These are phyloP conservation scores for Sugiyamaella novakii DNA, from an alignment of 1,139 yeast species.

Conservation along the genomic window DNA sequence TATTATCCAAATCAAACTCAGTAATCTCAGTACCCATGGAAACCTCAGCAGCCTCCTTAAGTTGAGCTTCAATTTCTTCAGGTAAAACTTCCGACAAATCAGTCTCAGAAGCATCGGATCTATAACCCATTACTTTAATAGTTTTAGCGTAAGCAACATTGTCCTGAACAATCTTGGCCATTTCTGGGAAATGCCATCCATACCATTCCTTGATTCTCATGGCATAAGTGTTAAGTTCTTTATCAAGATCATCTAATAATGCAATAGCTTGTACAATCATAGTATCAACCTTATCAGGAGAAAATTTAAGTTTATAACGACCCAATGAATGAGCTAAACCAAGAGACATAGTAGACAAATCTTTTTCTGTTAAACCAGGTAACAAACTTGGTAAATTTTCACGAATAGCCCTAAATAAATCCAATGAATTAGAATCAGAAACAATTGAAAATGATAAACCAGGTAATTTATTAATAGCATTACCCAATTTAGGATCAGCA, in stretches of 20 bases:
- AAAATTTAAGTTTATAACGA: slow-evolving; percentile 94
- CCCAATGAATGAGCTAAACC: slow-evolving; percentile 95
- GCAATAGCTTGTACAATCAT: slow-evolving; percentile 99
- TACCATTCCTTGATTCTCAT: slow-evolving; percentile 99
- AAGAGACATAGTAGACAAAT: slow-evolving; percentile 89
- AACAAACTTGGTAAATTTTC: slow-evolving; percentile 90
- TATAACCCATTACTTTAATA: slow-evolving; percentile 89
- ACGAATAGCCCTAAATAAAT: slow-evolving; percentile 91
- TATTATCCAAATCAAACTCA: slow-evolving; percentile 81
- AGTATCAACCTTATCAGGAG: slow-evolving; percentile 97
- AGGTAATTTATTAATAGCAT: slow-evolving; percentile 85
- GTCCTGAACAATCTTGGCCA: slow-evolving; percentile 95
- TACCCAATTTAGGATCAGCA: slow-evolving; percentile 93
- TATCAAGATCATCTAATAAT: slow-evolving; percentile 91
- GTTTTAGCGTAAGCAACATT: slow-evolving; percentile 79
- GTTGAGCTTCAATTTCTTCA: slow-evolving; percentile 58
- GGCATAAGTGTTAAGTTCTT: slow-evolving; percentile 95
- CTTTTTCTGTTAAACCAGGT: slow-evolving; percentile 87
- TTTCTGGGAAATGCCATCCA: slow-evolving; percentile 99
- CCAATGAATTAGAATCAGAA: slow-evolving; percentile 92
- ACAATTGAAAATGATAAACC: slow-evolving; percentile 87
- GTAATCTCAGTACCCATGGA: slow-evolving; percentile 99
- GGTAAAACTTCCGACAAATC: slow-evolving; percentile 92
- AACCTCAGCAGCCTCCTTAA: slow-evolving; percentile 90
- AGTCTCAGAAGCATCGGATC: slow-evolving; percentile 85